These are phyloP conservation scores for Tetradesmus obliquus DNA, from an alignment of 139 green algal genomes.

Conservation along the genomic window DNA sequence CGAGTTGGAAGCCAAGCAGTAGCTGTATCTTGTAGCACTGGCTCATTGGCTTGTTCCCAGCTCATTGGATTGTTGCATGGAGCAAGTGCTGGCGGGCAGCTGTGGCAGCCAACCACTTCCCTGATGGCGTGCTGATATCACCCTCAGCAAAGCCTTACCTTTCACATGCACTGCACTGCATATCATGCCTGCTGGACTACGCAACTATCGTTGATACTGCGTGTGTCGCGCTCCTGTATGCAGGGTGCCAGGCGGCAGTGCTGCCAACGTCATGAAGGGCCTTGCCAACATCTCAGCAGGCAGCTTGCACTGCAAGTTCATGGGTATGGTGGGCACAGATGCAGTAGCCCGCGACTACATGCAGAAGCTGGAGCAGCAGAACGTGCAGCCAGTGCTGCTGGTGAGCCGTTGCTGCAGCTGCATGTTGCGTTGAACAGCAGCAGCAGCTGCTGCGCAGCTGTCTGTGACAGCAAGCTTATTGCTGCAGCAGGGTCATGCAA, in stretches of 20 bases:
- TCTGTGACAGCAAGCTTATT: no score
- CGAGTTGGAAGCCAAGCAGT: background rate
- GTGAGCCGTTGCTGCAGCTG: conserved; percentile 3
- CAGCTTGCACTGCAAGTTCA: conserved; percentile 52
- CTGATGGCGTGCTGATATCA: no score
- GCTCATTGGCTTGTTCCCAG: no score
- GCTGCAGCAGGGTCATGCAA: no score
- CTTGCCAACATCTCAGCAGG: conserved; percentile 51
- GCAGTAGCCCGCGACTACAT: conserved; percentile 65
- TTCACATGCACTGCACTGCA: background rate
- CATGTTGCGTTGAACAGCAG: background rate
- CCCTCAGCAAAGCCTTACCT: background rate
- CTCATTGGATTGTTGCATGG: no score
- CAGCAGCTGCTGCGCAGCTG: background rate
- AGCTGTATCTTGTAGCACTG: no score
- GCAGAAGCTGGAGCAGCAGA: conserved; percentile 55
- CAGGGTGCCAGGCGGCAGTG: conserved; percentile 76
- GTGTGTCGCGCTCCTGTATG: background rate
- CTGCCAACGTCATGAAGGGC: conserved; percentile 85
- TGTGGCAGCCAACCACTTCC: no score
- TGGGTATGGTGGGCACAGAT: conserved; percentile 84
- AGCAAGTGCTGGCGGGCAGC: no score
- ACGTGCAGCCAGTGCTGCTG: conserved; percentile 72
- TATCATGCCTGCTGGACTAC: background rate
- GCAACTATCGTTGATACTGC: background rate